Conservation (phyloP, 768 basidiomycete genomes). For the Lactarius vividus region DNA sequence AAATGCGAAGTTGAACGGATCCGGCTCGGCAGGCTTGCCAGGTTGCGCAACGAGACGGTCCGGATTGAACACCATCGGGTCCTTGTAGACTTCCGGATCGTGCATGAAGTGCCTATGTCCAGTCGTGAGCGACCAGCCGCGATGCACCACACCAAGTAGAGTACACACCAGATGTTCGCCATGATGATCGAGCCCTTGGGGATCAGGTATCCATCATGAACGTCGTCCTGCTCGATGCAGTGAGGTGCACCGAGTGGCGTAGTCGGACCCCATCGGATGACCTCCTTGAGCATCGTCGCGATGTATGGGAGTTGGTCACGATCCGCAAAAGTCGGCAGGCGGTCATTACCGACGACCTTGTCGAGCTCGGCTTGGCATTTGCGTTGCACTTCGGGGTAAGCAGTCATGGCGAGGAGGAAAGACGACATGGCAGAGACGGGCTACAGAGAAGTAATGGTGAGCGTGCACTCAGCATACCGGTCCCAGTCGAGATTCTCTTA, state of each 20-base stretch:
- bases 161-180: conserved; percentile 36
- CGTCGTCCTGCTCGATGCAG: conserved; percentile 37
- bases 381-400: conserved; percentile 29
- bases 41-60: conserved; percentile 31
- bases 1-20: conserved; percentile 29
- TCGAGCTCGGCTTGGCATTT: conserved; percentile 33
- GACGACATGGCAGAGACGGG: conserved; percentile 32
- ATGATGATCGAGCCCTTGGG: conserved; percentile 39
- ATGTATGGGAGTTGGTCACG: conserved; percentile 29
- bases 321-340: conserved; percentile 27
- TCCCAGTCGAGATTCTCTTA: neutral
- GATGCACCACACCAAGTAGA: neutral
- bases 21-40: conserved; percentile 26
- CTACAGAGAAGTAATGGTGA: conserved; percentile 1
- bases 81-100: conserved; percentile 33
- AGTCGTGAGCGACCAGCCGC: neutral
- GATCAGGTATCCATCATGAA: conserved; percentile 39
- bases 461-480: no score
- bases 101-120: conserved; percentile 32
- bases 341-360: conserved; percentile 27
- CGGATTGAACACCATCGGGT: conserved; percentile 34
- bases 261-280: conserved; percentile 30
- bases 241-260: conserved; percentile 36
- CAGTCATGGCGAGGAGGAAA: conserved; percentile 33
- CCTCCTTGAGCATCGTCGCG: conserved; percentile 27